Evolutionary conservation across 306 rosid species (phyloP), one percentile per base, ranked within the genome.

Genomic region (Trifolium dubium): DNA sequence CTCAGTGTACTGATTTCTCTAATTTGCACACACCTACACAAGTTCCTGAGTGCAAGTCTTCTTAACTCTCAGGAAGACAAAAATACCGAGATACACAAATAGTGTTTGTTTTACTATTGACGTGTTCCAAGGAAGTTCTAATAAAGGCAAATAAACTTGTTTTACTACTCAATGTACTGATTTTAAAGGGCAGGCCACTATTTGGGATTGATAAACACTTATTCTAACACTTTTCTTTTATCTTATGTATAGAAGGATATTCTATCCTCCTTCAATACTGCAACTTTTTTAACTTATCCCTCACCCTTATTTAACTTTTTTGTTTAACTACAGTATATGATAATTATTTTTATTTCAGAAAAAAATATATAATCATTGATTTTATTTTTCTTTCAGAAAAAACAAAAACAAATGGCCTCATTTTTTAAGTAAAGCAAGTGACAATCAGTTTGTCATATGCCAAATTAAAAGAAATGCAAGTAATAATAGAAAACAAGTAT

Each of bases 271-370:
- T 77, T 35, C 58, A 73, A 12, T 46, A 32, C 17, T 49, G 54
- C n/a, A 66, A 53, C 59, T 17, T 17, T 29, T 56, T 10, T 59
- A 69, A 46, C 62, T 58, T 18, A 43, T 18, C 75, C 39, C 49
- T 55, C 55, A 35, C 50, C 53, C 69, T 23, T 59, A 50, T 70
- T 77, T 60, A 70, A 78, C 39, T 39, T 77, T 56, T 32, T 32
- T 60, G 65, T 30, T 60, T 17, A 32, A 8, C 14, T 73, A 17
- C 60, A 46, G 49, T 31, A 37, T 5, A 13, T 23, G 23, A 23
- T 23, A n/a, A 17, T 61, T 62, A 39, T 60, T 71, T 46, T 15
- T 17, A 4, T 61, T 61, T 32, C 39, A 10, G 8, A 41, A 6
- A 4, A 14, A 13, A 10, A 18, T 41, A 15, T 4, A 23, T 23